phyloP scores from a whole-genome alignment of 345 rosid genomes.

The Pugionium cornutum region DNA sequence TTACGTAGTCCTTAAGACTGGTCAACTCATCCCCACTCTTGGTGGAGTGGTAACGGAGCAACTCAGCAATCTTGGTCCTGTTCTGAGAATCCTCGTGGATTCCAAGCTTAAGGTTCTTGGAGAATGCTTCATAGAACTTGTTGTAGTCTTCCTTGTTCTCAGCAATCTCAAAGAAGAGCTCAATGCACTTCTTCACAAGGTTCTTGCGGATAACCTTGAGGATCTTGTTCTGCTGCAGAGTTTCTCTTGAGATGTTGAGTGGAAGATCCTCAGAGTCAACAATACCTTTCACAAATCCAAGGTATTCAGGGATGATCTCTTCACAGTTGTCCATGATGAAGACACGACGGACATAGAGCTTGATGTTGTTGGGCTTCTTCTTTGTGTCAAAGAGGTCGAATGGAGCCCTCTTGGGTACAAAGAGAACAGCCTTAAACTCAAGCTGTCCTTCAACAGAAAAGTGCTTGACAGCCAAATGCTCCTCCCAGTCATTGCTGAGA shows the following conservation, averaged over 20 bases:
- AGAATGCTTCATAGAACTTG: constrained; percentile 88
- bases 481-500: constrained; percentile 91
- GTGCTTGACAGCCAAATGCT: constrained; percentile 85
- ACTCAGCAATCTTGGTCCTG: constrained; percentile 75
- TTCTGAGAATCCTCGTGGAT: constrained; percentile 86
- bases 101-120: constrained; percentile 86
- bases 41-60: constrained; percentile 85
- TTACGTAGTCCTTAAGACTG: constrained; percentile 85
- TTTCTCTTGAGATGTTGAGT: constrained; percentile 86
- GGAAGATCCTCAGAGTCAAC: constrained; percentile 94
- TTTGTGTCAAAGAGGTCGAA: constrained; percentile 87
- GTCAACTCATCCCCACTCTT: constrained; percentile 93
- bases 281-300: constrained; percentile 83
- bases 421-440: constrained; percentile 88
- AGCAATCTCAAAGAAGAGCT: constrained; percentile 86
- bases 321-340: constrained; percentile 97
- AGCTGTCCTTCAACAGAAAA: constrained; percentile 96
- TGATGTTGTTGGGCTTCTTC: constrained; percentile 92
- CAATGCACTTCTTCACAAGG: constrained; percentile 86
- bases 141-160: constrained; percentile 95
- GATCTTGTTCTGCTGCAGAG: constrained; percentile 86
- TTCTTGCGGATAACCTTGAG: constrained; percentile 89
- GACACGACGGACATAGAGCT: constrained; percentile 89
- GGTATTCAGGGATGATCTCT: constrained; percentile 82
- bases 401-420: constrained; percentile 90